These are phyloP conservation scores for Priceomyces carsonii DNA, from an alignment of 805 yeast genomes.

Conservation along the genomic window DNA sequence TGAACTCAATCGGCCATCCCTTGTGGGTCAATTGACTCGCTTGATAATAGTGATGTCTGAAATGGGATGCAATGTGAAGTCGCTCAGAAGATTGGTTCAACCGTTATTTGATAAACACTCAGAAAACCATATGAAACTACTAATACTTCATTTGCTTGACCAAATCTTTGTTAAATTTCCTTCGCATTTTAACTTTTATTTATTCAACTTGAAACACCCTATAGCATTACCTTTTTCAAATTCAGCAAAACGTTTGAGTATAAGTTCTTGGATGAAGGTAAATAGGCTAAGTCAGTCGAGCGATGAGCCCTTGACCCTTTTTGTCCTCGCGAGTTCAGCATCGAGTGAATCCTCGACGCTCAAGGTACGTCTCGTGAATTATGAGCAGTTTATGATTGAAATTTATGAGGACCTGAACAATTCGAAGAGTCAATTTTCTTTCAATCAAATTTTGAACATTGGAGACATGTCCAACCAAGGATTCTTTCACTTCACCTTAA, in stretches of 20 bases:
- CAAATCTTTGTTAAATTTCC: constrained; percentile 21
- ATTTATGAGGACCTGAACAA: constrained; percentile 22
- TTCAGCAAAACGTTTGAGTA: constrained; percentile 28
- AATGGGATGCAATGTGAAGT: constrained; percentile 32
- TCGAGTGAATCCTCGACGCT: constrained; percentile 21
- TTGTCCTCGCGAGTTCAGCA: constrained; percentile 29
- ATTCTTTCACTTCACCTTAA: constrained; percentile 33
- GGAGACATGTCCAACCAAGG: constrained; percentile 15
- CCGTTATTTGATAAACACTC: constrained; percentile 16
- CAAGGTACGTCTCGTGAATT: constrained; percentile 27
- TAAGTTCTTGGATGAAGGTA: constrained; percentile 44
- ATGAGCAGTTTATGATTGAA: constrained; percentile 31
- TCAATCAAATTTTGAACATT: constrained; percentile 29
- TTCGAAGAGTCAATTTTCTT: constrained; percentile 30
- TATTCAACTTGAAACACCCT: constrained; percentile 22
- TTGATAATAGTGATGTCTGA: constrained; percentile 29
- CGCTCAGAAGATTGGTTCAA: constrained; percentile 18
- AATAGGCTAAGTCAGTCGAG: constrained; percentile 12
- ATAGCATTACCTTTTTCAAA: constrained; percentile 22
- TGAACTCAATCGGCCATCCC: constrained; percentile 10
- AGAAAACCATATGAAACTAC: constrained; percentile 11
- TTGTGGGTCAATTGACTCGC: constrained; percentile 19
- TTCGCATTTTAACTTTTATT: constrained; percentile 27
- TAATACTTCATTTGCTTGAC: constrained; percentile 23
- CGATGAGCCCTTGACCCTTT: constrained; percentile 18